Base-by-base conservation (phyloP, 2,329 filamentous ascomycete genomes). In the Chaetomiaceae sp. region DNA sequence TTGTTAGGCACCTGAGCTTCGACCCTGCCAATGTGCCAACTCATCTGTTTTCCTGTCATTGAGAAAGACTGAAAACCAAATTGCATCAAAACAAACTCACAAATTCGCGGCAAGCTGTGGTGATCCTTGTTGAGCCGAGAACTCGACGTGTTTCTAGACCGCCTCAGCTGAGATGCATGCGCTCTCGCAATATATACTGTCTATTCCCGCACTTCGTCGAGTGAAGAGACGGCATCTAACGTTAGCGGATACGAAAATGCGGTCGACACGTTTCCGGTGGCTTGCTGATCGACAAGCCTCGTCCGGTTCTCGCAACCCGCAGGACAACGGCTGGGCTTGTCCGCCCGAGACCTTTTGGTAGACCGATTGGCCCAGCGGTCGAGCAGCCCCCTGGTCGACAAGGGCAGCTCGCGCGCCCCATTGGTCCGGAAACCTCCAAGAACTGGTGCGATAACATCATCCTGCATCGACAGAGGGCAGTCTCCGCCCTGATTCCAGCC, bases 361-460 rank as follows among this genome's bases (percentile, higher is more conserved):
- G 47, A 33, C 45, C 47, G 53, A 55, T 59, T 61, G 58, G 58
- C 43, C 9, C 25, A 11, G 14, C 5, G 18, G 25, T 20, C 14
- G 14, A 52, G 48, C 41, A 32, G 25, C 6, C 41, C 38, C 49
- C 48, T 50, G 49, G 37, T 46, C 36, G 34, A 36, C 30, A 34
- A 33, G 23, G 37, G 42, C 34, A 7, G 10, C 8, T 16, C 37
- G 16, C 6, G 10, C 6, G 18, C 18, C 36, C 45, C 34, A 58
- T 60, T 62, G 56, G 59, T 25, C 51, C 25, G 48, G 30, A 33
- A 8, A 25, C 21, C 11, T 53, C 32, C 46, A 45, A 56, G 54
- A 54, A 54, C 56, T 36, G 57, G 53, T 20, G 45, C 40, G 54
- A 61, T 61, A 58, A 58, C 60, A 58, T 62, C 60, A 61, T 62